Base-by-base conservation (phyloP, 768 basidiomycete genomes). In the Suillus ampliporus region DNA sequence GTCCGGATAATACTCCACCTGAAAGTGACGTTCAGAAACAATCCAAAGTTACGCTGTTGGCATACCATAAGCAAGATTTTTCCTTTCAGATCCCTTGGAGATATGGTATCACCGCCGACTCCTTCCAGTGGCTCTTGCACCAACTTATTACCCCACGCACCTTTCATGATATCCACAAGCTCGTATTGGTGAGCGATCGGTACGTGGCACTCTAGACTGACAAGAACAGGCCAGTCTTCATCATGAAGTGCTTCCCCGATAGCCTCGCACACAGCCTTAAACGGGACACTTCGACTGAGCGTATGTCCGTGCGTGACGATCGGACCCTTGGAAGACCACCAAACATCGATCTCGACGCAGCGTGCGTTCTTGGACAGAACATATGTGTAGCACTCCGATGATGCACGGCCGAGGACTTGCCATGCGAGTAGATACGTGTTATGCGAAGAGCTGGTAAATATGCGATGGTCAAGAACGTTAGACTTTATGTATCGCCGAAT, bases 291-390 rank as follows among this genome's bases (percentile, higher is more conserved):
- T 66, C 80, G 79, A 65, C 80, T 84, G 62, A 87, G 77, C 2
- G 88, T 89, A 65, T 84, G 78, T 1, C 88, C 88, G 64, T 89
- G 88, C 0, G 84, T 89, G 37, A 89, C 86, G 56, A 86, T 73
- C 14, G 83, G 78, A 0, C 86, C 85, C 44, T 80, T 77, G 8
- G 78, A 74, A 0, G 83, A 82, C 6, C 84, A 80, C 88, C 89
- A 90, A 9, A 87, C 87, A 65, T 90, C 88, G 56, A 89, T 86
- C 68, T 90, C 88, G 76, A 89, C 83, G 66, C 86, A 88, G 21
- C 86, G 81, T 10, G 81, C 84, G 53, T 79, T 76, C 6, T 82
- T 79, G 37, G 73, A 75, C 19, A 89, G 73, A 34, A 89, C 85
- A 63, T 86, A 81, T 3, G 77, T 82, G 66, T 90, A 90, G 0